Base-by-base conservation (phyloP, 768 basidiomycete species). In the Termitomyces sp. region DNA sequence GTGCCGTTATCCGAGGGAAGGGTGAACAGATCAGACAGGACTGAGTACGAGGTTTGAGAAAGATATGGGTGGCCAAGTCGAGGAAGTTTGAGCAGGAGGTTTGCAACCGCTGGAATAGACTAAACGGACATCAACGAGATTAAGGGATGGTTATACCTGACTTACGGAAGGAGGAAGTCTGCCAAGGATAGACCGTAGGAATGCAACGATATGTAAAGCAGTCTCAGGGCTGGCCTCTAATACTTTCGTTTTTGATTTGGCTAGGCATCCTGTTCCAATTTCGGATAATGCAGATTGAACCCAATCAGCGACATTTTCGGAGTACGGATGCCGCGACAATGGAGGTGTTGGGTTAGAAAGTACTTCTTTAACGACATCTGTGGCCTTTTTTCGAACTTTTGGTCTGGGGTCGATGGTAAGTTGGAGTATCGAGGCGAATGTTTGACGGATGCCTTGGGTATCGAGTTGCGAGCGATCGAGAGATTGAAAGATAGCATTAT, bases 341-440 rank as follows among this genome's bases (percentile, higher is more conserved):
- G 96, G 96, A 4, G 86, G 78, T 3, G 93, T 91, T 9, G 95
- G 93, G 28, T 79, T 79, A 16, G 81, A 78, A 38, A 99, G 77
- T 4, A 94, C 79, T 64, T 91, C 89, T 66, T 81, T 82, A 35
- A 99, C 82, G 20, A 90, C 82, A 67, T 98, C 95, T 49, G 88
- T 87, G 26, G 95, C 95, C 68, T 88, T 86, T 72, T 84, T 95
- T 57, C 97, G 86, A 55, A 99, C 94, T 76, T 98, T 98, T 20
- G 97, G 97, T 53, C 97, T 78, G 4, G 87, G 82, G 74, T 99
- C 97, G 47, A 93, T 78, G 64, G 85, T 87, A 50, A 97, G 75
- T 50, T 91, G 88, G 44, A 98, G 75, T 55, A 97, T 77, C 40
- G 91, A 87, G 47, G 89, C 88, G 78, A 95, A 98, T 3, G 87